phyloP scores from a whole-genome alignment of 352 stramenopile species.

The Pythium sukuiense region DNA sequence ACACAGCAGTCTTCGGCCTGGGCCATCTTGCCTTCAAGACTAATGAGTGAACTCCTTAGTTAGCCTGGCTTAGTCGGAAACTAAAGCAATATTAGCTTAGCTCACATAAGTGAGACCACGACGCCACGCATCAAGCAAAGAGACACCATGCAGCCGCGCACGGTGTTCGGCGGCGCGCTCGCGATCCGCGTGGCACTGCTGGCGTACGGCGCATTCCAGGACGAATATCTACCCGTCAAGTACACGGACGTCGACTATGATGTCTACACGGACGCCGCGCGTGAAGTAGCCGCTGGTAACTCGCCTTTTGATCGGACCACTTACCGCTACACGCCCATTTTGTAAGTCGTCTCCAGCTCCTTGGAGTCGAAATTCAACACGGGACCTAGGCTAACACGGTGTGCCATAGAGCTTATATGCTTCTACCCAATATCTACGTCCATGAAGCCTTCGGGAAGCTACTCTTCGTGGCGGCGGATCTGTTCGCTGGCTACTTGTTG shows the following conservation, averaged over 20 bases:
- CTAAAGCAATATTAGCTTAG: background rate
- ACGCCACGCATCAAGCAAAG: background rate
- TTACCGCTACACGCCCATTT: constrained; percentile 98
- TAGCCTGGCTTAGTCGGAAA: background rate
- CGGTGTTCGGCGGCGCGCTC: constrained; percentile 54
- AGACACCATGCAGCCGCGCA: constrained; percentile 27
- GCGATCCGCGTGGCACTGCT: constrained; percentile 62
- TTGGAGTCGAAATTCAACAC: background rate
- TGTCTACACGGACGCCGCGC: constrained; percentile 97
- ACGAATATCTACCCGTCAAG: constrained; percentile 79
- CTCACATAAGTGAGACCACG: background rate
- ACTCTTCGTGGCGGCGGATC: constrained; percentile 95
- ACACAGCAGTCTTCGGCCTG: constrained; percentile 67
- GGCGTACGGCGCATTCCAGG: constrained; percentile 75
- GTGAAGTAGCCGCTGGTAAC: constrained; percentile 81
- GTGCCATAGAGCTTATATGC: constrained; percentile 52
- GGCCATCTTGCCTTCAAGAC: constrained; percentile 51
- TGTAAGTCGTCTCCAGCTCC: constrained; percentile 51
- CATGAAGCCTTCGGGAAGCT: constrained; percentile 91
- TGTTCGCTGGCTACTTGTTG: constrained; percentile 90
- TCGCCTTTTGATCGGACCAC: constrained; percentile 96
- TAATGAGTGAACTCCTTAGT: constrained; percentile 29
- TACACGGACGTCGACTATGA: constrained; percentile 99
- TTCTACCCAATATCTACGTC: constrained; percentile 77
- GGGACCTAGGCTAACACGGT: background rate